Percentiles rank a stretch among this genome's conserved stretches.
phyloP scores from a whole-genome alignment of 352 stramenopile species.

The Elongisporangium anandrum region DNA sequence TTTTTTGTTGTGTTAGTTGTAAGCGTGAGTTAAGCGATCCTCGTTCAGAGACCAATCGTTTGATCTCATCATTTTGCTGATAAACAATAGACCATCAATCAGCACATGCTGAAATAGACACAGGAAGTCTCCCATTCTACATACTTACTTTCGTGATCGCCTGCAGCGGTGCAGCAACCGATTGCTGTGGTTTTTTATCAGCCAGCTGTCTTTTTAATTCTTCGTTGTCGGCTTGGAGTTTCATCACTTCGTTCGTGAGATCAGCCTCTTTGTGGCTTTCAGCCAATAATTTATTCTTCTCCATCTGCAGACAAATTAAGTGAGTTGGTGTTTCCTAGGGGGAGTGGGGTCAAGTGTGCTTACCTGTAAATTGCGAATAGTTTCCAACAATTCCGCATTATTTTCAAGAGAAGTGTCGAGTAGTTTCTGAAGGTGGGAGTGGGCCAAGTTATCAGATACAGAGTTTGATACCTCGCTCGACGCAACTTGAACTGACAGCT shows the following conservation, averaged over 20 bases:
- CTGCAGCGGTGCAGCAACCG: conserved; percentile 8
- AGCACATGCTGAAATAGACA: conserved; percentile 17
- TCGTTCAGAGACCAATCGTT: conserved; percentile 40
- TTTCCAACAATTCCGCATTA: conserved; percentile 58
- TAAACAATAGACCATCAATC: conserved; percentile 17
- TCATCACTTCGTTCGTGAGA: conserved; percentile 30
- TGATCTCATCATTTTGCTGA: conserved; percentile 54
- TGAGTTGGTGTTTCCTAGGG: too few species aligned
- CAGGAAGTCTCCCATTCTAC: conserved; percentile 5
- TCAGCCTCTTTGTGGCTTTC: conserved; percentile 21
- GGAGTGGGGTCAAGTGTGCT: too few species aligned
- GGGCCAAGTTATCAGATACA: not conserved
- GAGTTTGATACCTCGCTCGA: conserved; percentile 1
- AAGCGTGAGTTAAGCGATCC: conserved; percentile 41
- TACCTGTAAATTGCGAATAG: conserved; percentile 60
- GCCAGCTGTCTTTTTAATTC: conserved; percentile 11
- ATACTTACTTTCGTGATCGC: conserved; percentile 18
- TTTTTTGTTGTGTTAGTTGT: conserved; percentile 46
- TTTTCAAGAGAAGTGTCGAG: conserved; percentile 47
- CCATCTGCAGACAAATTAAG: conserved; percentile 11
- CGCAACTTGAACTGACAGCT: not conserved
- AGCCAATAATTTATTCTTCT: conserved; percentile 6
- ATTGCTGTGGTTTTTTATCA: conserved; percentile 6
- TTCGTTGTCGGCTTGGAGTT: conserved; percentile 2
- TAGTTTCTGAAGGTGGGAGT: conserved; percentile 37